Percentiles rank a stretch among this genome's conserved stretches.
phyloP scores from a whole-genome alignment of 2,329 filamentous ascomycete species.

The Fonsecaea pedrosoi region DNA sequence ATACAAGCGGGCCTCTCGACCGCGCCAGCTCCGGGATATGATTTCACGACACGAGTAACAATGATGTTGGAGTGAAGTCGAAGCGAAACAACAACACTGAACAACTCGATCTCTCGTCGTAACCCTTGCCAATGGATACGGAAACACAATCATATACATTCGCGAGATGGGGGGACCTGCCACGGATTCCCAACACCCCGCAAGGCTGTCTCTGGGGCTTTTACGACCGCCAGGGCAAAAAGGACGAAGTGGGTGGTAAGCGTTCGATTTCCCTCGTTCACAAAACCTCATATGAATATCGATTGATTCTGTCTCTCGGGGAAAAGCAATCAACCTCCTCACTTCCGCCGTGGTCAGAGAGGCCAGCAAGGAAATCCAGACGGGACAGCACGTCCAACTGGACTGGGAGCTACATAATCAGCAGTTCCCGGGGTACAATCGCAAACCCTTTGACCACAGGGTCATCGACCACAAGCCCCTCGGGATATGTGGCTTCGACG shows the following conservation, averaged over 20 bases:
- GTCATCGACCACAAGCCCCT: constrained; percentile 9
- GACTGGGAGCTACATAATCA: constrained; percentile 8
- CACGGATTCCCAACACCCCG: constrained; percentile 1
- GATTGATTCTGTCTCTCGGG: too few relatives aligned
- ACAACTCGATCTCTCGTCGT: too few relatives aligned
- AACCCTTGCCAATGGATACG: not conserved
- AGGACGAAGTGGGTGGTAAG: constrained; percentile 11
- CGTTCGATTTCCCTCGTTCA: not conserved
- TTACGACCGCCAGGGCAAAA: constrained; percentile 4
- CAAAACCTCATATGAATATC: not conserved
- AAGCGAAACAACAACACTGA: too few relatives aligned
- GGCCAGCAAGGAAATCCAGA: constrained; percentile 11
- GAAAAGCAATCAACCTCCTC: constrained; percentile 7
- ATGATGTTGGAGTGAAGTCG: not conserved
- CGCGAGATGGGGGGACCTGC: not conserved
- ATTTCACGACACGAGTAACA: not conserved
- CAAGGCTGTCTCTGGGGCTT: constrained; percentile 11
- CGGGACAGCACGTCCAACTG: not conserved
- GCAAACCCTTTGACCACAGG: constrained; percentile 13
- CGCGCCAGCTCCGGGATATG: not conserved
- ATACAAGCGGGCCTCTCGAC: not conserved
- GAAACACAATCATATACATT: not conserved
- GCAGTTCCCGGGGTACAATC: not conserved
- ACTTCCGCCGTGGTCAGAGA: not conserved
- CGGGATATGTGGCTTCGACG: constrained; percentile 6